A percentile compares a stretch with the other conserved stretches of the same genome.
Conservation (phyloP, 306 rosid species). For the Senna siamea region DNA sequence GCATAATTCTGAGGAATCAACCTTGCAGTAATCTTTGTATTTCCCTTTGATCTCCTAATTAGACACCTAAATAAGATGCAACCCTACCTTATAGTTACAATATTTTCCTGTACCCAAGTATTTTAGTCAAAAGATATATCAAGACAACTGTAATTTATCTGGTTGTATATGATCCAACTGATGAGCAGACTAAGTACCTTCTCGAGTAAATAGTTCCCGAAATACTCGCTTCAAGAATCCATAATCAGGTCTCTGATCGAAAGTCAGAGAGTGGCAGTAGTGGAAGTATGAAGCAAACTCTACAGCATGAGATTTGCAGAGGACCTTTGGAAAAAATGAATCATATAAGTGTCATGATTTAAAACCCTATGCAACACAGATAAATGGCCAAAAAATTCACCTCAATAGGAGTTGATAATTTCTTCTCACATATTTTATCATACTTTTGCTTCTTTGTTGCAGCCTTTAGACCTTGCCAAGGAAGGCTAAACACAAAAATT, state of each 20-base stretch:
- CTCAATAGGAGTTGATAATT: constrained; percentile 97
- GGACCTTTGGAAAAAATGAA: constrained; percentile 56
- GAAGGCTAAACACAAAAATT: constrained; percentile 69
- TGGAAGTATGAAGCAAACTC: constrained; percentile 98
- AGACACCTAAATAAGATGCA: neutral
- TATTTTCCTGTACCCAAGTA: neutral
- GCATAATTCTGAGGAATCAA: neutral
- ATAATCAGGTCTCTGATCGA: constrained; percentile 98
- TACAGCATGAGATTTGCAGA: constrained; percentile 92
- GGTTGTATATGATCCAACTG: neutral
- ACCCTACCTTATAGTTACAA: neutral
- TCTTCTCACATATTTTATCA: constrained; percentile 97
- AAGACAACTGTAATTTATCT: constrained; percentile 4
- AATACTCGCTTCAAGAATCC: constrained; percentile 93
- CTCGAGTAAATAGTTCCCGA: constrained; percentile 84
- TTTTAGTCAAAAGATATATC: neutral
- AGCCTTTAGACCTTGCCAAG: constrained; percentile 99
- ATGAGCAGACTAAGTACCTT: constrained; percentile 58
- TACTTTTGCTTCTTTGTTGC: constrained; percentile 96
- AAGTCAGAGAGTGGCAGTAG: constrained; percentile 89
- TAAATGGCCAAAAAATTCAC: constrained; percentile 45
- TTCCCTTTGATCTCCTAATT: neutral
- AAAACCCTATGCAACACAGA: constrained; percentile 13
- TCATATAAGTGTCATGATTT: constrained; percentile 33
- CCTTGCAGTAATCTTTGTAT: neutral